phyloP scores from a whole-genome alignment of 768 basidiomycete species.

The Tylopilus balloui region DNA sequence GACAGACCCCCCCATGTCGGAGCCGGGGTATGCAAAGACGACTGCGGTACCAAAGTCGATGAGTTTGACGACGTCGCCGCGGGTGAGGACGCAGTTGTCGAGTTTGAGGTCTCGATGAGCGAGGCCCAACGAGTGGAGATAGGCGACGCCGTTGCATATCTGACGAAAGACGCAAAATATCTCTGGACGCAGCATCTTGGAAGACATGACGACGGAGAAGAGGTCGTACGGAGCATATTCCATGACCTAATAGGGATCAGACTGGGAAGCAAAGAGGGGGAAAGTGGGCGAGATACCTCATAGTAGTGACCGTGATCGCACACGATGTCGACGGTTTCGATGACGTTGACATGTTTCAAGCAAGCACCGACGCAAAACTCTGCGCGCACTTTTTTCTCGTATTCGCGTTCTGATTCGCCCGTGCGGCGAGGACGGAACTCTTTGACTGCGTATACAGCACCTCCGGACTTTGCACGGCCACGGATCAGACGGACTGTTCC shows the following conservation, averaged over 20 bases:
- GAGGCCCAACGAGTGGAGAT: slow-evolving; percentile 94
- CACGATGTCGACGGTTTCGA: slow-evolving; percentile 97
- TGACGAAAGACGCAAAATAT: slow-evolving; percentile 99
- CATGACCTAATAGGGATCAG: slow-evolving; percentile 70
- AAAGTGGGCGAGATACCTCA: slow-evolving; percentile 57
- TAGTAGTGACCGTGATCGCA: slow-evolving; percentile 97
- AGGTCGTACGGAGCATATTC: slow-evolving; percentile 98
- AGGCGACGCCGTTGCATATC: slow-evolving; percentile 96
- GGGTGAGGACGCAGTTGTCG: slow-evolving; percentile 99
- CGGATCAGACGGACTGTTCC: slow-evolving; percentile 97
- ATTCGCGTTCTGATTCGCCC: slow-evolving; percentile 93
- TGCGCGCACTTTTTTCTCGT: slow-evolving; percentile 99
- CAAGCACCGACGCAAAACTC: slow-evolving; percentile 97
- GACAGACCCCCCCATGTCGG: slow-evolving; percentile 45
- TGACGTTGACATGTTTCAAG: slow-evolving; percentile 92
- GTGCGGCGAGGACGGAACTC: slow-evolving; percentile 88
- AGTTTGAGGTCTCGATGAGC: slow-evolving; percentile 99
- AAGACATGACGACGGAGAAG: slow-evolving; percentile 99
- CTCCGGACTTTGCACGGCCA: slow-evolving; percentile 74
- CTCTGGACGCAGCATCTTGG: slow-evolving; percentile 96
- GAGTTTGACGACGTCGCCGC: slow-evolving; percentile 89
- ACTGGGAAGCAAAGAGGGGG: background rate
- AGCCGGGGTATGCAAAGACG: slow-evolving; percentile 98
- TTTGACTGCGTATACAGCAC: slow-evolving; percentile 90
- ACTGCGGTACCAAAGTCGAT: slow-evolving; percentile 99